These are phyloP conservation scores for Ballota nigra DNA, from an alignment of 257 asterid species.

Conservation along the genomic window DNA sequence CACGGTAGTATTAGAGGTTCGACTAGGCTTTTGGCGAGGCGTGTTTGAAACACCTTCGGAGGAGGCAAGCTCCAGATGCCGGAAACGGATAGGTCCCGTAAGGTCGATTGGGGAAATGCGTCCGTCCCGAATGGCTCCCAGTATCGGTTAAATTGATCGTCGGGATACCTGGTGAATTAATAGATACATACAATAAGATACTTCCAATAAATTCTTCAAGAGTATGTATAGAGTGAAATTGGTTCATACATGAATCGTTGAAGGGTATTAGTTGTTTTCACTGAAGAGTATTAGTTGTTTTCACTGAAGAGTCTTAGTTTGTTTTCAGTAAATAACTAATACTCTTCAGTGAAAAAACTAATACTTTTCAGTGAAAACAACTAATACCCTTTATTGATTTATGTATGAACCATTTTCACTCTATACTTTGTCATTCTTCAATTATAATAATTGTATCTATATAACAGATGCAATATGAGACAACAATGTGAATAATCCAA, in stretches of 20 bases:
- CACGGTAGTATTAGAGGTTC: slow-evolving; percentile 59
- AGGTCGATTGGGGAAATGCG: slow-evolving; percentile 37
- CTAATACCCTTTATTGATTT: too few relatives aligned
- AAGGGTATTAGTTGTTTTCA: too few relatives aligned
- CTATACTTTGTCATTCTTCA: too few relatives aligned
- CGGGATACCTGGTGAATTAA: slow-evolving; percentile 72
- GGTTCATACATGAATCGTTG: too few relatives aligned
- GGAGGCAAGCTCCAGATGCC: slow-evolving; percentile 98
- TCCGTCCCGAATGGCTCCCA: slow-evolving; percentile 73
- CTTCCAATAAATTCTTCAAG: not conserved
- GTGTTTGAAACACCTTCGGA: slow-evolving; percentile 56
- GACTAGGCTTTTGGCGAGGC: slow-evolving; percentile 33
- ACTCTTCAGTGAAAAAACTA: too few relatives aligned
- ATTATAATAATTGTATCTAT: not conserved
- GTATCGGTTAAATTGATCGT: slow-evolving; percentile 76
- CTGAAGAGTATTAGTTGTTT: too few relatives aligned
- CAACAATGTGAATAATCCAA: not conserved
- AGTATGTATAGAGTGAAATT: too few relatives aligned
- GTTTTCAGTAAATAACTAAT: too few relatives aligned
- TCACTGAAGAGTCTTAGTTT: too few relatives aligned
- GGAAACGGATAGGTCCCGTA: slow-evolving; percentile 48
- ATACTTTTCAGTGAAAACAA: too few relatives aligned
- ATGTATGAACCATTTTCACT: too few relatives aligned
- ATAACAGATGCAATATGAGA: not conserved
- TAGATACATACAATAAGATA: too few relatives aligned